Base-by-base conservation (phyloP, 345 rosid species). In the Garcia nutans region DNA sequence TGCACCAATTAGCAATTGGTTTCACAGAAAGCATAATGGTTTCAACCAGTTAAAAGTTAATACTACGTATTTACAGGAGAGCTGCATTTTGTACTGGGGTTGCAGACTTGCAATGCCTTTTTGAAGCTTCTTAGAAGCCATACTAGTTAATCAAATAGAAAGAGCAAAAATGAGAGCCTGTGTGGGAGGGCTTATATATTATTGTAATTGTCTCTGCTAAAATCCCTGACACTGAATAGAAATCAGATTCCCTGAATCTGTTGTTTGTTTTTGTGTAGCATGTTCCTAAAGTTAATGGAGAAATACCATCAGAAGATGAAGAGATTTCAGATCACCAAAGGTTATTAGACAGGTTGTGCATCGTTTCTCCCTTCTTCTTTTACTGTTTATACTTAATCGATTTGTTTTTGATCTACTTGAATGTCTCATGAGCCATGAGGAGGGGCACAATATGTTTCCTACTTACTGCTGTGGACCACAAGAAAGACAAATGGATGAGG, bases 281-380 rank as follows among this genome's bases (percentile, higher is more conserved):
- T 81, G 84, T 95, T 79, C 99, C 99, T 1, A 87, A 88, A 87
- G 89, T 87, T 52, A 95, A 95, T 75, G 97, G 99, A 57, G 96
- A 95, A 76, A 95, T 91, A 84, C 99, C 99, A 37, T 92, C 99
- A 5, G 76, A 80, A 71, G 96, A 93, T 82, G 99, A 93, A 86
- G 99, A 89, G 64, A 86, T 90, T 74, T 85, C 97, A 71, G 99
- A 95, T 87, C 97, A 95, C 80, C 96, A 93, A 81, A 86, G 99
- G 84, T 86, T 90, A 74, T 81, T 84, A 15, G 88, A 85, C 74
- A 88, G 94, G 94, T 88, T 20, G 33, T 22, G 72, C 33, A 70
- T 69, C 26, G 60, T 60, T 64, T 50, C 4, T 44, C 2, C 7
- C 57, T 49, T 26, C 41, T 41, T 16, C 6, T 15, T 10, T 17